Conservation (phyloP, 2,329 filamentous ascomycete species). For the Alternaria rosae region DNA sequence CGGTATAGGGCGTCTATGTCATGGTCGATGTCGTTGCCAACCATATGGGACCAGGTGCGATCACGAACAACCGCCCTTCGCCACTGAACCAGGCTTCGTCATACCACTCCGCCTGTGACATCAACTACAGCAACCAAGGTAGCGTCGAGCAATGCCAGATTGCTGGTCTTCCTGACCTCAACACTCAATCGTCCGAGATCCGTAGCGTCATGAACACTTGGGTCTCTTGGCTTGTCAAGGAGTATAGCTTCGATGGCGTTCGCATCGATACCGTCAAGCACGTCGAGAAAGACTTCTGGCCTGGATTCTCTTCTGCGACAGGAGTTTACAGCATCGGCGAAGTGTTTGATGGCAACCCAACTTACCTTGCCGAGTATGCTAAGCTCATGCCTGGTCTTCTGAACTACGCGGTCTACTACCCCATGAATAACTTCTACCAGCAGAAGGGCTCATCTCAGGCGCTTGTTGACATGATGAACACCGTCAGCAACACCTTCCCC, state of each 20-base stretch:
- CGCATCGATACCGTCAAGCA: slow-evolving; percentile 70
- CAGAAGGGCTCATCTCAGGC: slow-evolving; percentile 40
- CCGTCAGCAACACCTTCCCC: slow-evolving; percentile 39
- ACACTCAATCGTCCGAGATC: slow-evolving; percentile 36
- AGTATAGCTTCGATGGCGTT: slow-evolving; percentile 59
- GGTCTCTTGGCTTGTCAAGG: slow-evolving; percentile 40
- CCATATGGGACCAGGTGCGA: slow-evolving; percentile 48
- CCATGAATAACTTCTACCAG: slow-evolving; percentile 48
- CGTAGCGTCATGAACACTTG: slow-evolving; percentile 36
- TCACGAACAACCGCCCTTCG: slow-evolving; percentile 36
- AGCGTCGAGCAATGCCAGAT: slow-evolving; percentile 43
- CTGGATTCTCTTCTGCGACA: slow-evolving; percentile 60
- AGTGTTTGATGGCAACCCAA: slow-evolving; percentile 63
- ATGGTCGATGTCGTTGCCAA: slow-evolving; percentile 64
- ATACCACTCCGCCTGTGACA: slow-evolving; percentile 38
- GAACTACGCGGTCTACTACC: slow-evolving; percentile 64
- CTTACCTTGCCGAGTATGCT: slow-evolving; percentile 63
- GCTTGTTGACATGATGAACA: slow-evolving; percentile 48
- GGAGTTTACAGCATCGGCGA: slow-evolving; percentile 69
- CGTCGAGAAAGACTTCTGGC: slow-evolving; percentile 66
- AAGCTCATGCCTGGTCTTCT: slow-evolving; percentile 64
- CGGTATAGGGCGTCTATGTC: slow-evolving; percentile 50
- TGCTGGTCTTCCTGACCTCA: slow-evolving; percentile 39
- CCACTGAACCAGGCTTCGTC: slow-evolving; percentile 38
- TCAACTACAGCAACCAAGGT: slow-evolving; percentile 43